These are phyloP conservation scores for Venturiaceae sp. DNA, from an alignment of 2,329 filamentous ascomycete genomes.

Conservation along the genomic window DNA sequence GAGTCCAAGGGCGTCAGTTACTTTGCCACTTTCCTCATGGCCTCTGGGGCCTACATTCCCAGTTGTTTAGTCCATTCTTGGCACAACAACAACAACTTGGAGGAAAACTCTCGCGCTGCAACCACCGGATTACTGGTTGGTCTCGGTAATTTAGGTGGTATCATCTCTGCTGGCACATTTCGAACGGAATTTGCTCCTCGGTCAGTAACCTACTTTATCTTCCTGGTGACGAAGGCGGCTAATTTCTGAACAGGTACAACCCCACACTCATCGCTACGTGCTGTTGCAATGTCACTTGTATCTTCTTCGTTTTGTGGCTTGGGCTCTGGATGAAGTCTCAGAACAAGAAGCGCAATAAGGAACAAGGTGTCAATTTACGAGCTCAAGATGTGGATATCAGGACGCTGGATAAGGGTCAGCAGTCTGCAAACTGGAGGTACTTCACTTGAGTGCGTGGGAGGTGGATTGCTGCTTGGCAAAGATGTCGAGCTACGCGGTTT, in stretches of 20 bases:
- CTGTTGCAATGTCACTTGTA: conserved; percentile 32
- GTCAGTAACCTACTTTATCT: background rate
- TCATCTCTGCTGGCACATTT: conserved; percentile 37
- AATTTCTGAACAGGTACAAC: conserved; percentile 35
- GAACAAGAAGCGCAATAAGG: conserved; percentile 29
- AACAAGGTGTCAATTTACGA: conserved; percentile 24
- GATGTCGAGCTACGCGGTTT: too few relatives aligned
- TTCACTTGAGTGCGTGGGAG: conserved; percentile 20
- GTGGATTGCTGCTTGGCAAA: too few relatives aligned
- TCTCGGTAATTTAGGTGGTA: conserved; percentile 39
- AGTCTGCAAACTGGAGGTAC: conserved; percentile 27
- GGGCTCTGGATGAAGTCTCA: conserved; percentile 37
- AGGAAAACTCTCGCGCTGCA: conserved; percentile 39
- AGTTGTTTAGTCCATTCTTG: conserved; percentile 34
- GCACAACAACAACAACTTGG: conserved; percentile 44
- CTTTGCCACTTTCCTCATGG: conserved; percentile 41
- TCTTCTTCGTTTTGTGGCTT: conserved; percentile 27
- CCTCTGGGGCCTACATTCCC: conserved; percentile 28
- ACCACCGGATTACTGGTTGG: conserved; percentile 39
- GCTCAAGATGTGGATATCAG: conserved; percentile 31
- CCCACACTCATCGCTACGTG: conserved; percentile 37
- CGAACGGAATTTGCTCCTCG: conserved; percentile 36
- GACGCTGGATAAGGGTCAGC: conserved; percentile 27
- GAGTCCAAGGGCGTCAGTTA: conserved; percentile 35
- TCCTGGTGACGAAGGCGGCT: too few relatives aligned